Evolutionary conservation across 176 grass and related monocot genomes (phyloP).

Genomic region (Elaeis guineensis): DNA sequence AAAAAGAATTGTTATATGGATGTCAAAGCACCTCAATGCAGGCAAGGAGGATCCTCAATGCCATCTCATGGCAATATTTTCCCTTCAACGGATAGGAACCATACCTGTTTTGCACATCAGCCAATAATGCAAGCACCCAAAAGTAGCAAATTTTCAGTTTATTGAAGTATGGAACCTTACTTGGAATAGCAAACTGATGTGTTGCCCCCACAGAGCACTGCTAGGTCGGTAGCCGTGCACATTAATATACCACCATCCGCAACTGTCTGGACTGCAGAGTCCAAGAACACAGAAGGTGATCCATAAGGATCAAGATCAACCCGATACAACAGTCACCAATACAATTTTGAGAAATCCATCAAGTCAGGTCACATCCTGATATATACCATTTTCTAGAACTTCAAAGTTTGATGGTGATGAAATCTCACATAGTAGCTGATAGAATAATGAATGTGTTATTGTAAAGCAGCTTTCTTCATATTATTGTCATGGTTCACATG

Average conservation of each 20-base stretch:
- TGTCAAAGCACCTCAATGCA: conserved; percentile 70
- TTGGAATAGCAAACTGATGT: conserved; percentile 96
- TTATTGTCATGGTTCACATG: too few species aligned
- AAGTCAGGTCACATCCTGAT: too few species aligned
- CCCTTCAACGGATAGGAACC: conserved; percentile 88
- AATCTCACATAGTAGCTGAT: too few species aligned
- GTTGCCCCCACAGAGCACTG: conserved; percentile 86
- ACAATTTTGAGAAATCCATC: too few species aligned
- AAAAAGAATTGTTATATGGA: too few species aligned
- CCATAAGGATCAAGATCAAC: conserved; percentile 97
- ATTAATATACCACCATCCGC: conserved; percentile 84
- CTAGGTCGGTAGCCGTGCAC: conserved; percentile 98
- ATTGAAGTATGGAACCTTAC: conserved; percentile 30
- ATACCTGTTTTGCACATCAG: conserved; percentile 57
- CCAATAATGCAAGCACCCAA: conserved; percentile 10
- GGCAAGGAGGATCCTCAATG: conserved; percentile 96
- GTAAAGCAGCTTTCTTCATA: too few species aligned
- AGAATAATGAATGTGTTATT: too few species aligned
- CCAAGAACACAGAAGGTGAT: conserved; percentile 82
- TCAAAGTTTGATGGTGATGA: too few species aligned
- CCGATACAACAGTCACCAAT: conserved; percentile 14
- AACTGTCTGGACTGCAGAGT: conserved; percentile 88
- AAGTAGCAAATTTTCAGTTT: conserved; percentile 4
- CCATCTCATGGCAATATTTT: conserved; percentile 97
- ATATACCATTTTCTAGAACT: too few species aligned